Conservation (phyloP, 179 eudicot species). For the Actinidia arguta region DNA sequence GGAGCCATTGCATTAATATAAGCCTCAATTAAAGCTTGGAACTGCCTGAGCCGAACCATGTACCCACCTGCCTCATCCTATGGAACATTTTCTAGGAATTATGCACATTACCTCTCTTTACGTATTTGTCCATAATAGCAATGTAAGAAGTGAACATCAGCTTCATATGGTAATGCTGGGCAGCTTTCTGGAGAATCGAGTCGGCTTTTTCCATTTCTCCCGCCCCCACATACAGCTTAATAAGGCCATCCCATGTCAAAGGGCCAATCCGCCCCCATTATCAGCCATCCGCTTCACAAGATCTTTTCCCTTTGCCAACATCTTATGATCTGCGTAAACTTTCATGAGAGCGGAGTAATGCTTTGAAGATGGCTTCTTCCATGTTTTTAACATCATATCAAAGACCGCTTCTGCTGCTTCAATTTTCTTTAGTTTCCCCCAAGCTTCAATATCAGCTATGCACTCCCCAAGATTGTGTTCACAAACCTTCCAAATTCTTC, state of each 20-base stretch:
- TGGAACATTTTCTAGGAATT: constrained; percentile 15
- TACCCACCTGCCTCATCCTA: constrained; percentile 23
- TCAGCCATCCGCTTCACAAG: constrained; percentile 78
- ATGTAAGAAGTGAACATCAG: constrained; percentile 67
- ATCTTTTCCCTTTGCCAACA: constrained; percentile 79
- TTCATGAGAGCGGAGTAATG: constrained; percentile 58
- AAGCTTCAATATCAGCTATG: constrained; percentile 73
- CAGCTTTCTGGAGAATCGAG: constrained; percentile 63
- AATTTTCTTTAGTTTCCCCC: constrained; percentile 68
- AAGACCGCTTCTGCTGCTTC: constrained; percentile 83
- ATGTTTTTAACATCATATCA: constrained; percentile 37
- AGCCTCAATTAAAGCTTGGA: constrained; percentile 11
- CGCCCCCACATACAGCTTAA: constrained; percentile 76
- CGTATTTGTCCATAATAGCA: constrained; percentile 54
- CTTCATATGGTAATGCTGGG: constrained; percentile 35
- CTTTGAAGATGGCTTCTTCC: constrained; percentile 44
- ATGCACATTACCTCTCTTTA: constrained; percentile 1
- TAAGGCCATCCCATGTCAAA: constrained; percentile 73
- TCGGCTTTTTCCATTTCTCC: constrained; percentile 97
- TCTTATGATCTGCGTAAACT: constrained; percentile 78
- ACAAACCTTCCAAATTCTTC: constrained; percentile 68
- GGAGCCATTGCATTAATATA: constrained; percentile 17
- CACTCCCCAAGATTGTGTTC: constrained; percentile 51
- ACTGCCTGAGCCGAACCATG: constrained; percentile 28
- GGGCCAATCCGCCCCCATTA: constrained; percentile 68